Base-by-base conservation (phyloP, 2,329 filamentous ascomycete genomes). In the Plenodomus tracheiphilus region DNA sequence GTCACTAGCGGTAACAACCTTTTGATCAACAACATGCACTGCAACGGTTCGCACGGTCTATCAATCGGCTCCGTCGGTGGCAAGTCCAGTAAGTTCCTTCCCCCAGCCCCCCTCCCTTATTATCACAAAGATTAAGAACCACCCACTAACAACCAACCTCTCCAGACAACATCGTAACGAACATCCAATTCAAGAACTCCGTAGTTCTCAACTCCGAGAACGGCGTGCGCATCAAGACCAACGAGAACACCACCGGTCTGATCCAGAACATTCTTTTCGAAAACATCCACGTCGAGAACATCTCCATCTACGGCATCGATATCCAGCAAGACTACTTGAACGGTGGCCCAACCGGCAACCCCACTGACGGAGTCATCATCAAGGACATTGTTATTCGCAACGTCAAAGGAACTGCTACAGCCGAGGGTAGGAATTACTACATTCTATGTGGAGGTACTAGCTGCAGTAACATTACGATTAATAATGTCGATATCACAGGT, bases 151-250 rank as follows among this genome's bases (percentile, higher is more conserved):
- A 9, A 39, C 28, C 3, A 8, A 7, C 9, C 4, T 18, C 25
- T 17, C 4, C 17, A 54, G 53, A 82, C 67, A 62, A 61, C 43
- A 51, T 47, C 35, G 58, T 62, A 8, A 56, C 49, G 21, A 53
- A 54, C 43, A 46, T 85, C 15, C 72, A 66, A 18, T 79, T 85
- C 59, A 59, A 70, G 8, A 71, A 76, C 51, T 78, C 74, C 2
- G 72, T 68, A 3, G 72, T 84, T 41, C 69, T 61, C 41, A 69
- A 82, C 60, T 80, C 78, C 2, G 60, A 75, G 34, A 81, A 83
- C 60, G 81, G 79, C 40, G 72, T 80, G 41, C 80, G 81, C 47
- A 77, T 84, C 66, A 85, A 85, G 71, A 79, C 77, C 4, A 76
- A 77, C 28, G 74, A 69, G 22, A 75, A 72, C 47, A 74, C 73